Conservation (phyloP, 139 green algal genomes). For the Deuterostichococcus epilithicus region DNA sequence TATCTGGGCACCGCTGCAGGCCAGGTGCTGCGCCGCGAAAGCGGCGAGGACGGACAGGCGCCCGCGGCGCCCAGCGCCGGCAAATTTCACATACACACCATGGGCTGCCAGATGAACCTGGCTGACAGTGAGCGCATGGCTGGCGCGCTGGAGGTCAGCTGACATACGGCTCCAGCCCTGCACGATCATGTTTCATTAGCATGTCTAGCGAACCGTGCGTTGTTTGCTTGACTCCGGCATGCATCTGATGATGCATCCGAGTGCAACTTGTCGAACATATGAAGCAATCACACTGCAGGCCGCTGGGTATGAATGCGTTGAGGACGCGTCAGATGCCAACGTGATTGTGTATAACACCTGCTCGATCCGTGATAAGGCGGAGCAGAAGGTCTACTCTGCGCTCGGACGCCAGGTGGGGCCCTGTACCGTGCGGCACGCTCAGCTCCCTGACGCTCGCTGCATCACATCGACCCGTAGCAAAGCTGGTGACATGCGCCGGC, state of each 20-base stretch:
- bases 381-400: conserved; percentile 93
- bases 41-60: background rate
- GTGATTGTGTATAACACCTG: conserved; percentile 99
- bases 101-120: conserved; percentile 80
- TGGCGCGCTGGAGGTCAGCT: conserved; percentile 75
- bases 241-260: no score
- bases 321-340: conserved; percentile 75
- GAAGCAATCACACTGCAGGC: background rate
- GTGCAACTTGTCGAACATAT: no score
- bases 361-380: conserved; percentile 90
- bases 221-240: no score
- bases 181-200: no score
- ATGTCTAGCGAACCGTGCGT: no score
- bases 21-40: conserved; percentile 20
- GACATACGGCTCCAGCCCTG: no score
- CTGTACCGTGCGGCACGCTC: background rate
- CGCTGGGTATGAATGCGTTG: conserved; percentile 75
- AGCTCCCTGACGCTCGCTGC: background rate
- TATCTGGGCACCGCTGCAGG: conserved; percentile 8
- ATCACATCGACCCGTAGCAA: no score
- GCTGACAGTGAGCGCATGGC: conserved; percentile 93
- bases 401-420: conserved; percentile 66
- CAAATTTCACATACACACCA: conserved; percentile 95
- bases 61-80: conserved; percentile 23
- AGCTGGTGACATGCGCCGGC: no score